A percentile compares a stretch with the other conserved stretches of the same genome.
These are phyloP conservation scores for Scortechinia acanthostroma DNA, from an alignment of 2,329 filamentous ascomycete species.

Conservation along the genomic window DNA sequence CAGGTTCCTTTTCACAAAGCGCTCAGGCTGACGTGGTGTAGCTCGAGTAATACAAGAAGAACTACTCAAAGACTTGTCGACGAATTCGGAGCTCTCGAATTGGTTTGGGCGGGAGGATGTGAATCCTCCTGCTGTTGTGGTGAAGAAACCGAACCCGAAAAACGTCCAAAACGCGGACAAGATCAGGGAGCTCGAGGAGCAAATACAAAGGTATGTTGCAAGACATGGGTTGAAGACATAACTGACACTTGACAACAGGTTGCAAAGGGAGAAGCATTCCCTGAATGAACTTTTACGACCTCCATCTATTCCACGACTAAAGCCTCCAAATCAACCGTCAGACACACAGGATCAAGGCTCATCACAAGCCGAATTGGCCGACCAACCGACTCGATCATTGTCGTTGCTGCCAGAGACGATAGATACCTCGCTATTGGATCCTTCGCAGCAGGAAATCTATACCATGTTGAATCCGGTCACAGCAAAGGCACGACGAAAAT, in stretches of 20 bases:
- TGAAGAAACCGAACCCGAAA: conserved; percentile 56
- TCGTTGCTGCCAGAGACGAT: neutral
- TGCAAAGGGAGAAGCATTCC: conserved; percentile 48
- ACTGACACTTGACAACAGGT: conserved; percentile 22
- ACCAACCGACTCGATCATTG: conserved; percentile 10
- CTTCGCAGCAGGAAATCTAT: conserved; percentile 35
- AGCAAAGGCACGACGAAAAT: too few species aligned
- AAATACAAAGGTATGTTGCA: conserved; percentile 44
- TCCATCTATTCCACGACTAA: conserved; percentile 25
- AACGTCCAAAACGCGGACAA: conserved; percentile 53
- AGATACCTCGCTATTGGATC: conserved; percentile 28
- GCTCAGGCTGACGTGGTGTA: conserved; percentile 11
- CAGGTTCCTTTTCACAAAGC: neutral
- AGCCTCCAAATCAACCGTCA: conserved; percentile 6
- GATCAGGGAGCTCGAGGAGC: conserved; percentile 51
- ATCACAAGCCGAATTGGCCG: neutral
- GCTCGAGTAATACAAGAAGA: conserved; percentile 60
- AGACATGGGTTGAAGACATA: conserved; percentile 4
- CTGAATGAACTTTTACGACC: conserved; percentile 47
- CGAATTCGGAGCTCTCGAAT: conserved; percentile 50
- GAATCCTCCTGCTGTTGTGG: conserved; percentile 25
- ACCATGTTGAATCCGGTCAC: conserved; percentile 6
- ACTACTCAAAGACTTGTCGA: conserved; percentile 51
- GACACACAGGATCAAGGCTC: neutral
- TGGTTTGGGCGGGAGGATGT: conserved; percentile 51